Percentiles rank a stretch among this genome's conserved stretches.
Conservation (phyloP, 176 grass and related monocot species). For the Alloteropsis semialata region DNA sequence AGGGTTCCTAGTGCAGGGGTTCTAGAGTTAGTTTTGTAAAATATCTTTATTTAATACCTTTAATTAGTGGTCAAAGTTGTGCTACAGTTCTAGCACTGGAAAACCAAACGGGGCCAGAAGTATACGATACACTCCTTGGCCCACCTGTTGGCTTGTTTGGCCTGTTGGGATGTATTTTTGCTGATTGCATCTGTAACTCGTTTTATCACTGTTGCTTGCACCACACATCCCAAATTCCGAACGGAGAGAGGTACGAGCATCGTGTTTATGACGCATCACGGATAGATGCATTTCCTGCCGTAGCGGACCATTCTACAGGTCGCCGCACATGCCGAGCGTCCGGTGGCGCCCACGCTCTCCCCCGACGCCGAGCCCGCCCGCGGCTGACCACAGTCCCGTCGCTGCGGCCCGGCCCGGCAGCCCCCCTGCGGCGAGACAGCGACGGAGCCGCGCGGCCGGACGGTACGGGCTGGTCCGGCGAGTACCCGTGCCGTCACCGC, state of each 20-base stretch:
- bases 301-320: background rate
- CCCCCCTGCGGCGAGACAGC: constrained; percentile 28
- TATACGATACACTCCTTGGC: background rate
- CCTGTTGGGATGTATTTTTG: background rate
- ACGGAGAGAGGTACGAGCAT: background rate
- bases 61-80: no score
- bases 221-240: background rate
- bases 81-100: no score
- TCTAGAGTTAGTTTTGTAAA: no score
- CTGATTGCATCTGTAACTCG: background rate
- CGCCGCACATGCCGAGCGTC: background rate
- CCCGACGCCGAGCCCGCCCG: background rate
- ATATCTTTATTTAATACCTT: no score
- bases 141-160: background rate
- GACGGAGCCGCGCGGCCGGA: background rate
- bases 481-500: constrained; percentile 31
- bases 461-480: constrained; percentile 13
- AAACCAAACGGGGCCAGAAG: no score
- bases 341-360: background rate
- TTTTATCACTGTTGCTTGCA: background rate
- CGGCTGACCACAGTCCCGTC: background rate
- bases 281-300: background rate
- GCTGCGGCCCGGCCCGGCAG: background rate
- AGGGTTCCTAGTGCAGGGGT: no score
- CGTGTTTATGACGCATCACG: background rate